Base-by-base conservation (phyloP, 2,329 filamentous ascomycete genomes). In the Sporothrix pseudoabietina region DNA sequence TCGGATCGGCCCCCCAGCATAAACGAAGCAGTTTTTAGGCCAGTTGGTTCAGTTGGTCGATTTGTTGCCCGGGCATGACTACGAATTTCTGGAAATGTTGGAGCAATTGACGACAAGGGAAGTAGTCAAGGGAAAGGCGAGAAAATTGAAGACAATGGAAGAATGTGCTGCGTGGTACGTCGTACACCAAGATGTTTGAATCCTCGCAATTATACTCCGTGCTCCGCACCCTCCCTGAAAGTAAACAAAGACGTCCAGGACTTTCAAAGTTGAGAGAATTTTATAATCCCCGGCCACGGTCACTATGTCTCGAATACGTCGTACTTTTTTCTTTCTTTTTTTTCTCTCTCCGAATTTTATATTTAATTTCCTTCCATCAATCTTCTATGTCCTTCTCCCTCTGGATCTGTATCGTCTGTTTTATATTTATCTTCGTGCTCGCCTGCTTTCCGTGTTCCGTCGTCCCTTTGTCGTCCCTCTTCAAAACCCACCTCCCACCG, bases 201-300 rank as follows among this genome's bases (percentile, higher is more conserved):
- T 65, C 44, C 59, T 65, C 59, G 59, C 59, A 26, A 41, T 41
- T 26, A 65, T 65, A 65, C 59, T 65, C 59, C 59, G 59, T 65
- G 12, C 35, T 44, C 35, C 30, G 55, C 35, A 22, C 16, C 35
- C 3, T 4, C 22, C 19, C 26, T 65, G 22, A 44, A 44, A 65
- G 59, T 26, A 65, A 65, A 65, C 35, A 44, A 19, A 22, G 39
- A 10, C 54, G 54, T 16, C 54, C 30, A 54, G 49, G 22, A 54
- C 16, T 7, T 22, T 22, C 1, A 8, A 54, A 22, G 19, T 12
- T 55, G 52, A 26, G 9, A 55, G 22, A 14, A 3, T 7, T 26
- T 10, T 16, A n/a, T 61, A n/a, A n/a, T 61, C n/a, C 32, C 30
- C 59, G 16, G 39, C 59, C 59, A 44, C 19, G 6, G 59, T 39